These are phyloP conservation scores for Pulveroboletus ravenelii DNA, from an alignment of 768 basidiomycete genomes.

Conservation along the genomic window DNA sequence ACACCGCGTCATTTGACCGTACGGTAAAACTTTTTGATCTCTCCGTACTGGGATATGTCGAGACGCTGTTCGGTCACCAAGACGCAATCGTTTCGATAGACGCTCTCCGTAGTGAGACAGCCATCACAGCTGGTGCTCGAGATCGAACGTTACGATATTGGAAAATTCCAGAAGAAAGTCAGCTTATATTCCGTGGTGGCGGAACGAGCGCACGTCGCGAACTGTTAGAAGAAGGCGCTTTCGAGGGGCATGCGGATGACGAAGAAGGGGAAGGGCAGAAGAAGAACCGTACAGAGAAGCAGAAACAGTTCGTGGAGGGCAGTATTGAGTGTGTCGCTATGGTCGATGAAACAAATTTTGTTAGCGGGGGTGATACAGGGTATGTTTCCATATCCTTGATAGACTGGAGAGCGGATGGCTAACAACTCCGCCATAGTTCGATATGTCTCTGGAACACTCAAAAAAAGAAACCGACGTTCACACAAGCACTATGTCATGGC, in stretches of 20 bases:
- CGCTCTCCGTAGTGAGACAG: slow-evolving; percentile 76
- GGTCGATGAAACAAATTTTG: slow-evolving; percentile 90
- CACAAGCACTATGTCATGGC: slow-evolving; percentile 83
- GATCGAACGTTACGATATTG: slow-evolving; percentile 93
- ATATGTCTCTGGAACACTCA: slow-evolving; percentile 86
- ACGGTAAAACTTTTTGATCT: slow-evolving; percentile 86
- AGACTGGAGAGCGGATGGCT: neutral
- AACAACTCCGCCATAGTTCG: slow-evolving; percentile 40
- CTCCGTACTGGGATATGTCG: slow-evolving; percentile 84
- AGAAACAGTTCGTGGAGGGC: slow-evolving; percentile 70
- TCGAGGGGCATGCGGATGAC: slow-evolving; percentile 53
- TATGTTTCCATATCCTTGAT: slow-evolving; percentile 34
- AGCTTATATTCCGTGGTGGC: slow-evolving; percentile 96
- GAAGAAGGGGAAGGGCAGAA: slow-evolving; percentile 36
- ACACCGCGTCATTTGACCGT: slow-evolving; percentile 78
- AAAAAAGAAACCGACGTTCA: slow-evolving; percentile 95
- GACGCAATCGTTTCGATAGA: slow-evolving; percentile 78
- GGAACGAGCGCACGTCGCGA: slow-evolving; percentile 76
- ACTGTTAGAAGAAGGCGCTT: slow-evolving; percentile 71
- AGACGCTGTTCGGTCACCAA: slow-evolving; percentile 97
- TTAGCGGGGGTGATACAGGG: slow-evolving; percentile 97
- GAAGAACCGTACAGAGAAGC: slow-evolving; percentile 22
- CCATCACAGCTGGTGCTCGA: slow-evolving; percentile 81
- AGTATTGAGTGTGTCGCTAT: slow-evolving; percentile 90
- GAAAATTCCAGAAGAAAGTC: slow-evolving; percentile 94